Percentiles rank a stretch among this genome's conserved stretches.
These are phyloP conservation scores for Mycena haematopus DNA, from an alignment of 768 basidiomycete genomes.

Conservation along the genomic window DNA sequence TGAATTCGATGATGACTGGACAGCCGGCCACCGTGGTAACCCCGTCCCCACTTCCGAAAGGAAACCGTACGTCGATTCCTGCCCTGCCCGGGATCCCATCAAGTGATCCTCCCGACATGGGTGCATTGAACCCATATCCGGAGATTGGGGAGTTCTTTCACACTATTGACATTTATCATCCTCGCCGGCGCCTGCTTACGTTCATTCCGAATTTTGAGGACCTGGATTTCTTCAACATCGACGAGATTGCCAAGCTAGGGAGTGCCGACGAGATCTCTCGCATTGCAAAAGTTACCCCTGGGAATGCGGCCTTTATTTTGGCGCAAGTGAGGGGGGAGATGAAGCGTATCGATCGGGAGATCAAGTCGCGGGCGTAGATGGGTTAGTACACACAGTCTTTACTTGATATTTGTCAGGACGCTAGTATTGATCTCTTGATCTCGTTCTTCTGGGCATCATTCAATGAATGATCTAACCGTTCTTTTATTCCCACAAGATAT, in stretches of 20 bases:
- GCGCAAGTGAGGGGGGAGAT: neutral
- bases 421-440: neutral
- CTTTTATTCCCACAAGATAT: neutral
- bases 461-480: neutral
- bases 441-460: neutral
- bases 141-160: slow-evolving; percentile 4
- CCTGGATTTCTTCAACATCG: slow-evolving; percentile 18
- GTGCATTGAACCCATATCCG: slow-evolving; percentile 3
- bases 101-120: slow-evolving; percentile 17
- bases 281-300: neutral
- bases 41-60: too few relatives aligned
- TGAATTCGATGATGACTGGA: too few relatives aligned
- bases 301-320: neutral
- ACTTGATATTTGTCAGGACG: neutral
- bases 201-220: neutral
- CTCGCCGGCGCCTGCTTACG: neutral
- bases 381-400: too few relatives aligned
- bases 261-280: neutral
- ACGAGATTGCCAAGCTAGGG: slow-evolving; percentile 8
- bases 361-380: neutral
- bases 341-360: neutral
- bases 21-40: too few relatives aligned
- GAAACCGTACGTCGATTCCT: neutral
- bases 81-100: neutral
- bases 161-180: neutral